Conservation (phyloP, 1,139 yeast genomes). For the Scheffersomyces cryptocercus region DNA sequence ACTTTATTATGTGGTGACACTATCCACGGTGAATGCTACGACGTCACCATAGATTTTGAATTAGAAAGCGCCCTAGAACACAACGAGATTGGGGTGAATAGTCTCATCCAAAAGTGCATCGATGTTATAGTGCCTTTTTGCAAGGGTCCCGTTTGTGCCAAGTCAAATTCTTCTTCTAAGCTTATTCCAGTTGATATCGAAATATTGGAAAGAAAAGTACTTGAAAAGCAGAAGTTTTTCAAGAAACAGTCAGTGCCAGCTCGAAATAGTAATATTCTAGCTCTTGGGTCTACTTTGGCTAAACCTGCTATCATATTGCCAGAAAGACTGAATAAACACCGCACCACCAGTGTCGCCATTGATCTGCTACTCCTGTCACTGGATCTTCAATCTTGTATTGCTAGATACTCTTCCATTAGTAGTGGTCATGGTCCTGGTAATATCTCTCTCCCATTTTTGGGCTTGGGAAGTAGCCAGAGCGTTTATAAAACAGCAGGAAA, state of each 20-base stretch:
- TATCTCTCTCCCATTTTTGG: too few species aligned
- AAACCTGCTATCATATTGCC: not conserved
- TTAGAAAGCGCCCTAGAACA: constrained; percentile 7
- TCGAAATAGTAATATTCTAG: constrained; percentile 4
- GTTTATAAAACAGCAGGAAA: not conserved
- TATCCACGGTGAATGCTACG: constrained; percentile 41
- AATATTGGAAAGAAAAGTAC: not conserved
- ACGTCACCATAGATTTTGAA: constrained; percentile 17
- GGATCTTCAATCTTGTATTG: not conserved
- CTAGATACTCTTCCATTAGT: not conserved
- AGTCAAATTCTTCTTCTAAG: not conserved
- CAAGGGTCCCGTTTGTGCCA: constrained; percentile 1
- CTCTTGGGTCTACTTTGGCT: constrained; percentile 10
- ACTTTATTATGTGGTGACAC: constrained; percentile 40
- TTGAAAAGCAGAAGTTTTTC: not conserved
- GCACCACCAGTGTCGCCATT: not conserved
- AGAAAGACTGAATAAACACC: not conserved
- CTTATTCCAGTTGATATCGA: not conserved
- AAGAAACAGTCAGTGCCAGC: not conserved
- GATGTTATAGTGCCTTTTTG: not conserved
- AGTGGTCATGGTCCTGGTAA: too few species aligned
- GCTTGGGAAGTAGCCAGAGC: too few species aligned
- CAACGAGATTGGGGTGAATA: not conserved
- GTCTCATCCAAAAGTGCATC: not conserved
- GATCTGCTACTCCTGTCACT: too few species aligned